Conservation (phyloP, 495 filamentous ascomycete species). For the Neurospora sp. region DNA sequence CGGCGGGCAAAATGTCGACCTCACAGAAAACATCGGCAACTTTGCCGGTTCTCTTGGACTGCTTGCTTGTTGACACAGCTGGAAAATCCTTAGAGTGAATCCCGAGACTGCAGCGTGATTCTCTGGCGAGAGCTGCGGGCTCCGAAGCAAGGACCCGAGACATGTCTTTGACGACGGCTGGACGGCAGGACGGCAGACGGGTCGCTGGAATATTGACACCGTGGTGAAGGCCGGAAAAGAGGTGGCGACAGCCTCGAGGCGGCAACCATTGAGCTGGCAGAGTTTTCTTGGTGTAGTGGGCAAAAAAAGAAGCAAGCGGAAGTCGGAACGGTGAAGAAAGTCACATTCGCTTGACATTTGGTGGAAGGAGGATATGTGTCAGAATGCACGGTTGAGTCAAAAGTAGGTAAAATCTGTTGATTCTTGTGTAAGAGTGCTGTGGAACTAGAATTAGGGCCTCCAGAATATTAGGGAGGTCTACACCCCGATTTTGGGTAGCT, state of each 20-base stretch:
- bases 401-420: too few relatives aligned
- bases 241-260: not conserved
- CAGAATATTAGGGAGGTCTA: too few relatives aligned
- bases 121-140: not conserved
- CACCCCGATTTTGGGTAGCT: too few relatives aligned
- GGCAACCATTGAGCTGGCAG: not conserved
- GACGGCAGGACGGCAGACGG: not conserved
- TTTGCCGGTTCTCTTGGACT: not conserved
- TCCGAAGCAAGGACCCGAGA: not conserved
- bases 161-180: not conserved
- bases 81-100: not conserved
- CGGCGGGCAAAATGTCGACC: not conserved
- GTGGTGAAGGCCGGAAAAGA: not conserved
- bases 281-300: not conserved
- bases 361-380: not conserved
- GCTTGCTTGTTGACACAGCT: not conserved
- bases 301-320: not conserved
- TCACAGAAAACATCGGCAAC: not conserved
- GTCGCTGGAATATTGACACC: not conserved
- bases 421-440: too few relatives aligned
- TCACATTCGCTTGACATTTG: not conserved
- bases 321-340: not conserved
- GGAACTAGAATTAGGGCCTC: too few relatives aligned
- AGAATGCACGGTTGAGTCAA: too few relatives aligned
- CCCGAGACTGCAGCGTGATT: not conserved